Evolutionary conservation across 345 rosid genomes (phyloP), one percentile per base, ranked within the genome.

Genomic region (Triadica sebifera): DNA sequence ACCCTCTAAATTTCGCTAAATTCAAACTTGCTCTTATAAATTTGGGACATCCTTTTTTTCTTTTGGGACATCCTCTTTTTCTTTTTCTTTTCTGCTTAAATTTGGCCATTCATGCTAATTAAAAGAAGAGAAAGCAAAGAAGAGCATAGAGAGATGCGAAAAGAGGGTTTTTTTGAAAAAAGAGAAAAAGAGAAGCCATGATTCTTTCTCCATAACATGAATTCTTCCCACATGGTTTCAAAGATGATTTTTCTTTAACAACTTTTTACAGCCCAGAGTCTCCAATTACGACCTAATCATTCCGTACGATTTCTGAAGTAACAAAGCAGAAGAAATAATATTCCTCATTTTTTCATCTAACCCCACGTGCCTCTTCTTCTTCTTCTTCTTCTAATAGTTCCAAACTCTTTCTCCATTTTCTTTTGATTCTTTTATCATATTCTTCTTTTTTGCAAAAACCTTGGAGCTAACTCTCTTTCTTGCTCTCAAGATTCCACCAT

Each of bases 281-380:
- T 61, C n/a, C 81, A 77, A 85, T 80, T 80, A 85, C 86, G 69
- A 83, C 75, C 84, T 74, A 80, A 85, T 83, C 86, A 87, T 87
- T 79, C 83, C 85, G 65, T 84, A 79, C 84, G 76, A n/a, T n/a
- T n/a, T n/a, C n/a, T n/a, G n/a, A n/a, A n/a, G n/a, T n/a, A n/a
- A n/a, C n/a, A n/a, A n/a, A n/a, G n/a, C n/a, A n/a, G n/a, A n/a
- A n/a, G n/a, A n/a, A n/a, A n/a, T n/a, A n/a, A n/a, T n/a, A n/a
- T n/a, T n/a, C n/a, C n/a, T 78, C 80, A 76, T 58, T 73, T 77
- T n/a, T 81, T 77, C 74, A 47, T 69, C 74, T 8, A 41, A 34
- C 17, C 79, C 75, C 84, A 76, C 78, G 81, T 51, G 78, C 78
- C 62, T 8, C 20, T 13, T 4, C 43, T n/a, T n/a, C n/a, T 4